phyloP scores from a whole-genome alignment of 1,284 basidiomycete species.

The Leccinum griseonigrum region DNA sequence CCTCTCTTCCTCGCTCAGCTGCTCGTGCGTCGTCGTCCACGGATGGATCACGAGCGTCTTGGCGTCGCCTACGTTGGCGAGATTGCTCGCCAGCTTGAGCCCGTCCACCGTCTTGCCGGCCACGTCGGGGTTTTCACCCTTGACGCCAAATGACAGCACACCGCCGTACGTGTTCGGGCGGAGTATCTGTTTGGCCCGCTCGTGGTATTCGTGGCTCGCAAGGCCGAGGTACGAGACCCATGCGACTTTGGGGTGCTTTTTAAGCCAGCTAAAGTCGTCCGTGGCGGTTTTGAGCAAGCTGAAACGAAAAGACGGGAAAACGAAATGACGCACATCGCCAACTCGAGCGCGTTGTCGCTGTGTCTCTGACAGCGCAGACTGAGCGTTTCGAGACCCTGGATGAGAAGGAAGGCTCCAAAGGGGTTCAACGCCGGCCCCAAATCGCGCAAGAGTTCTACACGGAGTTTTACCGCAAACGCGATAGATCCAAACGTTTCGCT shows the following conservation, averaged over 20 bases:
- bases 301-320: background rate
- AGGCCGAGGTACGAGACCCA: conserved; percentile 89
- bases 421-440: conserved; percentile 77
- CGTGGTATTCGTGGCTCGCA: conserved; percentile 60
- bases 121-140: conserved; percentile 51
- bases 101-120: conserved; percentile 74
- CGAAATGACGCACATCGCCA: conserved; percentile 53
- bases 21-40: conserved; percentile 81
- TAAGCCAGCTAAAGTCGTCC: conserved; percentile 51
- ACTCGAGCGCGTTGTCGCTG: conserved; percentile 68
- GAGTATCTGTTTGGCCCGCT: conserved; percentile 57
- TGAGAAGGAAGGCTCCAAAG: conserved; percentile 79
- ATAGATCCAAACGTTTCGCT: conserved; percentile 72
- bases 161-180: conserved; percentile 68
- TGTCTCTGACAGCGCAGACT: conserved; percentile 78
- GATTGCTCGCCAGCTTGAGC: conserved; percentile 71
- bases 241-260: conserved; percentile 65
- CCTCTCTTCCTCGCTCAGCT: conserved; percentile 72
- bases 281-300: background rate
- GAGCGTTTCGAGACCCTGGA: conserved; percentile 87
- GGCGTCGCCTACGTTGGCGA: conserved; percentile 79
- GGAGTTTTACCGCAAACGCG: conserved; percentile 75
- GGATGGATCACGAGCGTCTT: conserved; percentile 87
- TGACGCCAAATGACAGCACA: conserved; percentile 80
- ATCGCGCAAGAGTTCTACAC: conserved; percentile 76